phyloP scores from a whole-genome alignment of 257 asterid genomes.

The Solanum dulcamara region DNA sequence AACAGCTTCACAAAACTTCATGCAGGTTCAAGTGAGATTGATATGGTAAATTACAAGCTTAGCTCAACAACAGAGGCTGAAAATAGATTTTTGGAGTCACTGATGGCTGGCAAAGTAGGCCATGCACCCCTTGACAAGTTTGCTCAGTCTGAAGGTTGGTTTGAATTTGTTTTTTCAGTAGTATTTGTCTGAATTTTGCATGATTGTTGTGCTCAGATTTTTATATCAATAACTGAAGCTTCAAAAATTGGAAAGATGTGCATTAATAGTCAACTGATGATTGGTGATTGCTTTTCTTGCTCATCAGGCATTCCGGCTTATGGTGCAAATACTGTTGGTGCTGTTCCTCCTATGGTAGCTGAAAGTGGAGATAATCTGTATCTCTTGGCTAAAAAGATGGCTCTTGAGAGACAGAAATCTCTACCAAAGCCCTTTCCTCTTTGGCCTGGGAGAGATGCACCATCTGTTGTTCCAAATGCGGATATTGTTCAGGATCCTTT shows the following conservation, averaged over 20 bases:
- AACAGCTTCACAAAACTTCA: constrained; percentile 37
- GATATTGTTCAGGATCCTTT: constrained; percentile 40
- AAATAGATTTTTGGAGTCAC: constrained; percentile 74
- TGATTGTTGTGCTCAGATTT: not conserved
- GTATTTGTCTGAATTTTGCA: not conserved
- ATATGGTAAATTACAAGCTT: constrained; percentile 36
- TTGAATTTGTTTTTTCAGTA: not conserved
- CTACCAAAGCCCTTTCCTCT: constrained; percentile 40
- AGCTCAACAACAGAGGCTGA: constrained; percentile 59
- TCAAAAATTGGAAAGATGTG: not conserved
- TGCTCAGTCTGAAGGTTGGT: constrained; percentile 66
- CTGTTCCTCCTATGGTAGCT: constrained; percentile 34
- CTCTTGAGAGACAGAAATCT: constrained; percentile 75
- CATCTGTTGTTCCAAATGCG: constrained; percentile 28
- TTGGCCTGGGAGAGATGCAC: constrained; percentile 61
- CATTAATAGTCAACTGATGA: not conserved
- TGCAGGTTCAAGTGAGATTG: constrained; percentile 38
- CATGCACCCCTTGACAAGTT: constrained; percentile 41
- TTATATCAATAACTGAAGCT: not conserved
- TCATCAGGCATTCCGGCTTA: constrained; percentile 65
- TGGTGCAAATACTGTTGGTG: constrained; percentile 30
- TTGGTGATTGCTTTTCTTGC: not conserved
- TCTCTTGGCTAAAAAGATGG: constrained; percentile 46
- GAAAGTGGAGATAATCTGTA: constrained; percentile 48
- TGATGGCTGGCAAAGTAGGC: constrained; percentile 63